phyloP scores from a whole-genome alignment of 1,139 yeast species.

The Saccharomyces hybrid region DNA sequence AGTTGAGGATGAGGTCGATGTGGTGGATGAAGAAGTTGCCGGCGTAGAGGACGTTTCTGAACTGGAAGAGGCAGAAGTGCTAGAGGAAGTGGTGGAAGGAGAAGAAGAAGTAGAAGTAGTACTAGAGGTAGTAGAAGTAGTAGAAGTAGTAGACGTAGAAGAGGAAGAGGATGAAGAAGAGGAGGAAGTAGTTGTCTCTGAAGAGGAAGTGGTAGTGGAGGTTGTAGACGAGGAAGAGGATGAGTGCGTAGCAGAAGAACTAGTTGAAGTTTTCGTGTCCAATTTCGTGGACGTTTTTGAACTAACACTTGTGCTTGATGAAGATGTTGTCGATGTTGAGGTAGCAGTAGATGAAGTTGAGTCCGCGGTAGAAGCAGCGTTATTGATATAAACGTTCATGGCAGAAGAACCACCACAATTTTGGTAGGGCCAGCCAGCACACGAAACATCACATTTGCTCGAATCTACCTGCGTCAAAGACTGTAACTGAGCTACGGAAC shows the following conservation, averaged over 20 bases:
- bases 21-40: neutral
- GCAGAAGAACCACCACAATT: conserved; percentile 56
- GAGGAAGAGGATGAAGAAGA: conserved; percentile 2
- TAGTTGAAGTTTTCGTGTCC: conserved; percentile 11
- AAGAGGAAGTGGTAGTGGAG: conserved; percentile 4
- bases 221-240: conserved; percentile 5
- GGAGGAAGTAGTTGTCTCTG: conserved; percentile 2
- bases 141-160: conserved; percentile 4
- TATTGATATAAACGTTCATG: conserved; percentile 40
- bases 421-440: conserved; percentile 51
- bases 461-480: conserved; percentile 10
- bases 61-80: neutral
- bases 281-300: conserved; percentile 12
- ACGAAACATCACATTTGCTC: conserved; percentile 41
- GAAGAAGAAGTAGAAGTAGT: neutral
- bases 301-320: conserved; percentile 8
- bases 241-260: conserved; percentile 7
- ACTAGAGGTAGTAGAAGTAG: conserved; percentile 1
- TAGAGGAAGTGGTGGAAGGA: neutral
- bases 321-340: neutral
- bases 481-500: conserved; percentile 16
- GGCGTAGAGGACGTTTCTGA: neutral
- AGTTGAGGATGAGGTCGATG: conserved; percentile 2
- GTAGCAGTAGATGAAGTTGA: neutral
- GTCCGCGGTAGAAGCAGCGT: conserved; percentile 5